A percentile compares a stretch with the other conserved stretches of the same genome.
Conservation (phyloP, 1,284 basidiomycete genomes). For the Malassezia globosa region DNA sequence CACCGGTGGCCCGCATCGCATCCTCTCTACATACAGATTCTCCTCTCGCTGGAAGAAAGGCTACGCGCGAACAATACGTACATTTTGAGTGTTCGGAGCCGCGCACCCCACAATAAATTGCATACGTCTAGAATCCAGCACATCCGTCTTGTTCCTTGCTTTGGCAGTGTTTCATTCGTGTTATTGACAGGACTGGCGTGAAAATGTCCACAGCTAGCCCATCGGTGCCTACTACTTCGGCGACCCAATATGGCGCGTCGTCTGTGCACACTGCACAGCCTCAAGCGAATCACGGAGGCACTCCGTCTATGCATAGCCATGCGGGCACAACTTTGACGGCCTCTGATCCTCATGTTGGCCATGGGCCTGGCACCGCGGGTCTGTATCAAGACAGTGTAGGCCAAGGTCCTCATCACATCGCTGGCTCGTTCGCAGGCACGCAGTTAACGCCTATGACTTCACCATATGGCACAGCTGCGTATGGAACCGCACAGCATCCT, state of each 20-base stretch:
- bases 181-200: neutral
- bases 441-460: slow-evolving; percentile 17
- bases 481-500: slow-evolving; percentile 13
- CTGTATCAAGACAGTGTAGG: slow-evolving; percentile 13
- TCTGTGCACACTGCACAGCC: slow-evolving; percentile 12
- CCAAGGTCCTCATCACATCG: slow-evolving; percentile 11
- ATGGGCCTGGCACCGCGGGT: neutral
- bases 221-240: slow-evolving; percentile 9
- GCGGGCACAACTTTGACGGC: slow-evolving; percentile 1
- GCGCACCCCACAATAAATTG: neutral
- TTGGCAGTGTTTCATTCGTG: neutral
- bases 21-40: slow-evolving; percentile 9
- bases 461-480: slow-evolving; percentile 12
- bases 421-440: slow-evolving; percentile 11
- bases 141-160: neutral
- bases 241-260: slow-evolving; percentile 9
- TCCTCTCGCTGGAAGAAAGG: no score
- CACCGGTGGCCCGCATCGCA: slow-evolving; percentile 8
- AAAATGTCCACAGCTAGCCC: slow-evolving; percentile 18
- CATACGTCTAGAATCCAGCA: neutral
- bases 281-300: neutral
- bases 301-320: slow-evolving; percentile 13
- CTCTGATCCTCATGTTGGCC: slow-evolving; percentile 14
- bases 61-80: no score
- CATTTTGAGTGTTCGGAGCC: no score